These are phyloP conservation scores for Leccinum variicolor DNA, from an alignment of 768 basidiomycete species.

Conservation along the genomic window DNA sequence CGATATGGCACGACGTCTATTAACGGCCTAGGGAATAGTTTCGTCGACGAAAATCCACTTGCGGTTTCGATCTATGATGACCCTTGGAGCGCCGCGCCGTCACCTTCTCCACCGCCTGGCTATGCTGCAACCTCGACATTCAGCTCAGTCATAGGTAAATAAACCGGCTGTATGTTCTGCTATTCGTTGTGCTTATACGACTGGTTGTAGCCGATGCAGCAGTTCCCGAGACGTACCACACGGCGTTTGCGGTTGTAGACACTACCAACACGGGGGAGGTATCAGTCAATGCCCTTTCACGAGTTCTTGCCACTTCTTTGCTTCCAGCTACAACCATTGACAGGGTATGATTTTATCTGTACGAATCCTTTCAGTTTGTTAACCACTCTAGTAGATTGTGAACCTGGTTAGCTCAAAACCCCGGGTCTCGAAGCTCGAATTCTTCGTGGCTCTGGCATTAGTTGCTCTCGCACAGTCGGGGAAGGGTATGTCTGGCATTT, in stretches of 20 bases:
- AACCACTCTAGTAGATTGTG: slow-evolving; percentile 60
- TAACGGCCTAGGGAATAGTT: slow-evolving; percentile 64
- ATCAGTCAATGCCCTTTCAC: slow-evolving; percentile 78
- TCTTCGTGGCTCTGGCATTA: slow-evolving; percentile 86
- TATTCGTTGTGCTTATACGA: slow-evolving; percentile 6
- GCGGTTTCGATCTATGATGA: slow-evolving; percentile 75
- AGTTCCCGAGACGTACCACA: slow-evolving; percentile 74
- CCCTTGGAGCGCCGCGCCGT: slow-evolving; percentile 76
- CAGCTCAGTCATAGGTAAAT: slow-evolving; percentile 72
- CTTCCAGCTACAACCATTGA: slow-evolving; percentile 84
- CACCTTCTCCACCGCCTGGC: slow-evolving; percentile 62
- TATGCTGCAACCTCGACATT: slow-evolving; percentile 53
- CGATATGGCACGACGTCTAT: slow-evolving; percentile 57
- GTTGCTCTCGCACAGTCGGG: slow-evolving; percentile 83
- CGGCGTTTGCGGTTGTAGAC: slow-evolving; percentile 72
- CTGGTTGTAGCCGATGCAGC: slow-evolving; percentile 63
- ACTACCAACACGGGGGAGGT: slow-evolving; percentile 68
- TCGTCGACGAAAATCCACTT: slow-evolving; percentile 75
- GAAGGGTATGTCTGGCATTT: slow-evolving; percentile 49
- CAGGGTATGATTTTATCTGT: slow-evolving; percentile 43
- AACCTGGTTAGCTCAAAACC: slow-evolving; percentile 81
- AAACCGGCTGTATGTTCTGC: neutral
- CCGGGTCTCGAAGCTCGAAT: slow-evolving; percentile 83
- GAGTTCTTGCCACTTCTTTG: slow-evolving; percentile 72
- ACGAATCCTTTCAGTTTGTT: neutral